Conservation (phyloP, 2,329 filamentous ascomycete species). For the Trichophyton simii region DNA sequence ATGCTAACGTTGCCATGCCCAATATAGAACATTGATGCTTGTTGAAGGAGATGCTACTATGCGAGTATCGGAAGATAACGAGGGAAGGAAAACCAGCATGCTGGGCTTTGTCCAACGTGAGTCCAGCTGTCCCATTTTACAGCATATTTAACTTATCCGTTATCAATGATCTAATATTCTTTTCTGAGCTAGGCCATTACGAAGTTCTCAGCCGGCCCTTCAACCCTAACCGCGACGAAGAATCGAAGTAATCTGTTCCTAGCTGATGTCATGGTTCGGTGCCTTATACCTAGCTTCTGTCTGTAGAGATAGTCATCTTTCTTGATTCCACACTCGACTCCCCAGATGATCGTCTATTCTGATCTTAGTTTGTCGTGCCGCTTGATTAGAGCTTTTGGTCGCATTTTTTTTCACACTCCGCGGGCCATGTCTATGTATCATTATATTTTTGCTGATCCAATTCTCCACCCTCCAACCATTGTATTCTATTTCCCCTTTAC, state of each 20-base stretch:
- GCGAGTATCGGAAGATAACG: conserved; percentile 52
- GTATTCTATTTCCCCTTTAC: not conserved
- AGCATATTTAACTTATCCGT: not conserved
- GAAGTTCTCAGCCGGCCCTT: not conserved
- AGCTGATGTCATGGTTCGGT: not conserved
- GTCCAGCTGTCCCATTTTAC: conserved; percentile 21
- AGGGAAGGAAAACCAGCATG: conserved; percentile 50
- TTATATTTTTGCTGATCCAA: not conserved
- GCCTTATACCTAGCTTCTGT: not conserved
- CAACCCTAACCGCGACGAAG: not conserved
- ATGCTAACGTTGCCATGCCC: not conserved
- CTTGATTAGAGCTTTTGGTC: not conserved
- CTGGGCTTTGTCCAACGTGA: conserved; percentile 71
- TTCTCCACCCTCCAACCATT: not conserved
- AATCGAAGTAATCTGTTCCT: not conserved
- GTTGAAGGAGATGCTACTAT: conserved; percentile 72
- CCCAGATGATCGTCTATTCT: not conserved
- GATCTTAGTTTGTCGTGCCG: not conserved
- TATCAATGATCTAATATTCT: not conserved
- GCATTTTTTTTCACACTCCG: not conserved
- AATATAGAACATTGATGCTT: conserved; percentile 57
- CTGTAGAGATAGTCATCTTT: not conserved
- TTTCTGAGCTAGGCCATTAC: not conserved
- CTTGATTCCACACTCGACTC: not conserved
- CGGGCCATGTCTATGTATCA: not conserved